Percentiles rank a stretch among this genome's conserved stretches.
Conservation (phyloP, 83 land plant genomes). For the Diphasiastrum complanatum region DNA sequence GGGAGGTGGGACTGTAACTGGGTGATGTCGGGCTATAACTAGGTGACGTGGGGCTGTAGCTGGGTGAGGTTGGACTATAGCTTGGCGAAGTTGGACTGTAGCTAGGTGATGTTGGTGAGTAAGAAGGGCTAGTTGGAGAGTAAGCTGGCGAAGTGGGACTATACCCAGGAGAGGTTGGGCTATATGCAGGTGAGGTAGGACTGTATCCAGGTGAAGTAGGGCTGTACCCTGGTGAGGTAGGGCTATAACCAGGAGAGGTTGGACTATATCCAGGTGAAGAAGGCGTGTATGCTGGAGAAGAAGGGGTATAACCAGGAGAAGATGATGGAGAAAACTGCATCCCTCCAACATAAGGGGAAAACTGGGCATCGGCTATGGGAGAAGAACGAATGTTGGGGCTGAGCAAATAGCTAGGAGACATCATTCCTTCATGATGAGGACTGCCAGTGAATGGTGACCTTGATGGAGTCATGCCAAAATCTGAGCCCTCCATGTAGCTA, state of each 20-base stretch:
- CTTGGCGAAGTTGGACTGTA: slow-evolving; percentile 33
- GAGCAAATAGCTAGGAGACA: slow-evolving; percentile 83
- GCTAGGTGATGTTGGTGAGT: slow-evolving; percentile 28
- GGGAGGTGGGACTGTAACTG: slow-evolving; percentile 54
- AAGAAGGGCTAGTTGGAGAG: slow-evolving; percentile 63
- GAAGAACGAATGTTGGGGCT: slow-evolving; percentile 75
- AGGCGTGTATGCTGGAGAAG: slow-evolving; percentile 68
- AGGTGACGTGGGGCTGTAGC: slow-evolving; percentile 60
- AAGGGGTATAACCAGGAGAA: slow-evolving; percentile 75
- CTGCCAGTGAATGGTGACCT: slow-evolving; percentile 72
- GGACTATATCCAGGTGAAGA: slow-evolving; percentile 84
- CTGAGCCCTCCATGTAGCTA: slow-evolving; percentile 82
- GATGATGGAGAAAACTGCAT: slow-evolving; percentile 80
- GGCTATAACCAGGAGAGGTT: slow-evolving; percentile 88
- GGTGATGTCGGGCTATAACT: slow-evolving; percentile 68
- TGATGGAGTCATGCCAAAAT: slow-evolving; percentile 83
- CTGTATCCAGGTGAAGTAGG: slow-evolving; percentile 81
- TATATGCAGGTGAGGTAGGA: slow-evolving; percentile 68
- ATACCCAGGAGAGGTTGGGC: slow-evolving; percentile 80
- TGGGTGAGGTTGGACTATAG: slow-evolving; percentile 74
- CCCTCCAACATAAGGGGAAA: slow-evolving; percentile 88
- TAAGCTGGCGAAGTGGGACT: slow-evolving; percentile 76
- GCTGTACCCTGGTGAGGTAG: slow-evolving; percentile 72
- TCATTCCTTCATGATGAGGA: slow-evolving; percentile 89
- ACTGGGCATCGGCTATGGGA: slow-evolving; percentile 81